Base-by-base conservation (phyloP, 768 basidiomycete genomes). In the Saitozyma podzolica region DNA sequence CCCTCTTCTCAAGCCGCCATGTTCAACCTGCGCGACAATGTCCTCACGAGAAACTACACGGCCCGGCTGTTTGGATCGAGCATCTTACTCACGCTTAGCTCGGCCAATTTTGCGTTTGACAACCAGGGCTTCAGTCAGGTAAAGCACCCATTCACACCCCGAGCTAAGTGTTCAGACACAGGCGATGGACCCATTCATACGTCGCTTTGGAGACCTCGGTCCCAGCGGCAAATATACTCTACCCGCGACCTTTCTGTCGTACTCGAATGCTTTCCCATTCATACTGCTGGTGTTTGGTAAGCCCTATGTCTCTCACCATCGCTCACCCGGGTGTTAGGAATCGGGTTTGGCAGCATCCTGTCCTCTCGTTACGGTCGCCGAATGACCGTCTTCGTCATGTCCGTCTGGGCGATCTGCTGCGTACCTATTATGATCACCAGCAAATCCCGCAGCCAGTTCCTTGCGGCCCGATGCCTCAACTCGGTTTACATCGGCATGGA, bases 51-150 rank as follows among this genome's bases (percentile, higher is more conserved):
- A 29, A 19, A 58, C 56, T 58, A 58, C 48, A 58, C 41, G 10
- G 17, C 40, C 42, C 56, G 16, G n/a, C 56, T 58, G 4, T 58
- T 58, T 45, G 10, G 45, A 6, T 47, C 42, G 19, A 47, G 42
- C 19, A 47, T 43, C 16, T 20, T 58, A 5, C 56, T 58, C 20
- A 58, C 56, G 6, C 47, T 58, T 3, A 47, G 42, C 13, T 58
- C 56, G 14, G 56, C 56, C 56, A 58, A 58, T 48, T 58, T 29
- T 50, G 56, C 43, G 7, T 58, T 58, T 39, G 56, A 58, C 43
- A 48, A 48, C 14, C 56, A 58, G 37, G 56, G 56, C 14, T 48
- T 58, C 43, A 45, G 20, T 11, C 42, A 54, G 53, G 53, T 54
- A 11, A 40, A 39, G 19, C 53, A 13, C 4, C 8, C 40, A 16